phyloP scores from a whole-genome alignment of 805 yeast genomes.

The Schizosaccharomyces japonicus region DNA sequence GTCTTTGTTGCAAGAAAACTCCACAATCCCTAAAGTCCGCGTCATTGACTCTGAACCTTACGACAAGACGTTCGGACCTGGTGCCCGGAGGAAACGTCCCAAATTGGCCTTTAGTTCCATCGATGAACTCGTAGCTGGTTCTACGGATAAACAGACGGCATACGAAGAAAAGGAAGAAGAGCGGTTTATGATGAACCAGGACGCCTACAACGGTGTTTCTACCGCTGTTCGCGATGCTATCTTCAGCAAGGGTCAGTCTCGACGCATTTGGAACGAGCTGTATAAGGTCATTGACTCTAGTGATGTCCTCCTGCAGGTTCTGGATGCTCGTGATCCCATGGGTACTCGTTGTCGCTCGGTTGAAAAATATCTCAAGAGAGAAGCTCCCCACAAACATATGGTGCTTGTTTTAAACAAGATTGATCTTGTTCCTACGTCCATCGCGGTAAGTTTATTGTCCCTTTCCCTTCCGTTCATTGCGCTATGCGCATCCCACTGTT shows the following conservation, averaged over 20 bases:
- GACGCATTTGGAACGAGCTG: constrained; percentile 93
- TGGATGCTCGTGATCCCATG: constrained; percentile 91
- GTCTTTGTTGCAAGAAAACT: constrained; percentile 72
- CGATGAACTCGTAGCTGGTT: constrained; percentile 45
- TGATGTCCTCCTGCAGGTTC: constrained; percentile 85
- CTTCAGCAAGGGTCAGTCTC: constrained; percentile 90
- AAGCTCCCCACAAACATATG: constrained; percentile 89
- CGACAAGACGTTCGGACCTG: constrained; percentile 72
- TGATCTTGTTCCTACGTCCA: constrained; percentile 97
- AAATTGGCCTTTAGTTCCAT: constrained; percentile 52
- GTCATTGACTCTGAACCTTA: constrained; percentile 77
- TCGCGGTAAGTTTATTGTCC: constrained; percentile 56
- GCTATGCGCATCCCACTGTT: constrained; percentile 40
- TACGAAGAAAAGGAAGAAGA: constrained; percentile 53
- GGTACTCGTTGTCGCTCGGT: constrained; percentile 89
- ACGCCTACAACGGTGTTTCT: constrained; percentile 63
- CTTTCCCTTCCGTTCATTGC: constrained; percentile 9
- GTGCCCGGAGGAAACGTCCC: constrained; percentile 67
- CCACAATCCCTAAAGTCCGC: constrained; percentile 47
- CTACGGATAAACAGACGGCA: constrained; percentile 31
- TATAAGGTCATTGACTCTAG: constrained; percentile 94
- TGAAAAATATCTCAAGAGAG: constrained; percentile 76
- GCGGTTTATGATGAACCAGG: constrained; percentile 19
- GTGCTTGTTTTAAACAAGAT: constrained; percentile 87
- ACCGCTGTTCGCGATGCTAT: constrained; percentile 86